Conservation (phyloP, 768 basidiomycete genomes). For the Mycena haematopus region DNA sequence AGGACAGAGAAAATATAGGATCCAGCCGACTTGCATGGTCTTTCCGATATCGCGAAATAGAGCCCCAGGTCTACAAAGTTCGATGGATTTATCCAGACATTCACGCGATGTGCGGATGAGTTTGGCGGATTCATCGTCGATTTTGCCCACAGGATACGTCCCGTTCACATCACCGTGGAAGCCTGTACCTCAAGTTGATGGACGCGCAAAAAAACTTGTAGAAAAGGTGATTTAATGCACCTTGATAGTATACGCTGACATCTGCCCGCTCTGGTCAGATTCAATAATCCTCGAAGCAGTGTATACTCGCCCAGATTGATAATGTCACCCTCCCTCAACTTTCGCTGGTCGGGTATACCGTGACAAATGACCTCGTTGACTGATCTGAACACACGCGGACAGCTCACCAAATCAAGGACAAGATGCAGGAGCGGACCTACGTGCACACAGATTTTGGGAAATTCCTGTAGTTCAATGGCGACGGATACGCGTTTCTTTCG, state of each 20-base stretch:
- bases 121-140: constrained; percentile 83
- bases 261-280: constrained; percentile 52
- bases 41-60: constrained; percentile 90
- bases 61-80: constrained; percentile 91
- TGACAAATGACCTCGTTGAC: constrained; percentile 98
- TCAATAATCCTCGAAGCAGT: constrained; percentile 13
- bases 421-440: constrained; percentile 51
- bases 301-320: constrained; percentile 81
- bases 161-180: constrained; percentile 94
- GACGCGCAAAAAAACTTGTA: constrained; percentile 2
- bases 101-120: constrained; percentile 85
- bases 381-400: constrained; percentile 54
- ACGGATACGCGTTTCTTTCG: constrained; percentile 92
- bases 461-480: constrained; percentile 87
- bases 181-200: constrained; percentile 49
- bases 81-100: constrained; percentile 89
- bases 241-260: constrained; percentile 80
- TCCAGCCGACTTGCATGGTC: constrained; percentile 66
- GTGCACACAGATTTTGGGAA: constrained; percentile 98
- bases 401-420: constrained; percentile 2
- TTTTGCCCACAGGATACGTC: constrained; percentile 88
- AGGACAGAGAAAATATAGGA: background rate
- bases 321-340: constrained; percentile 91
- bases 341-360: constrained; percentile 90
- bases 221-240: constrained; percentile 43